These are phyloP conservation scores for Dentipellis fragilis DNA, from an alignment of 768 basidiomycete species.

Conservation along the genomic window DNA sequence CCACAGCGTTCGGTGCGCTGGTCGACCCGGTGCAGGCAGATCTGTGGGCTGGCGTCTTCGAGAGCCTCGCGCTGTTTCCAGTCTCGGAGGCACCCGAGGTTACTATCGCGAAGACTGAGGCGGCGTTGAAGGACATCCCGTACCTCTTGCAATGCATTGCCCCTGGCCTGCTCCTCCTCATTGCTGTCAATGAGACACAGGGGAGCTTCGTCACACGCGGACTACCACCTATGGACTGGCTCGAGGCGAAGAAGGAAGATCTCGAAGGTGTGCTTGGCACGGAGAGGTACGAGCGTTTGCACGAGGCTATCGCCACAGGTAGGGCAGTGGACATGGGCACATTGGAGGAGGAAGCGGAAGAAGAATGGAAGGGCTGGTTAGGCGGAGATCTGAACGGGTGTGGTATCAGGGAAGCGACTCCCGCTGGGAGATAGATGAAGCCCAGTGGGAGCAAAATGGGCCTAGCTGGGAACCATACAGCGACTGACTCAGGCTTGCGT, in stretches of 20 bases:
- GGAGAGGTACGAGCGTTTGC: neutral
- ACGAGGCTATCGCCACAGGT: neutral
- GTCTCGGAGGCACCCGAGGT: neutral
- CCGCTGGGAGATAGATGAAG: too few species aligned
- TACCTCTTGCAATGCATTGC: neutral
- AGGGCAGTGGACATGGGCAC: neutral
- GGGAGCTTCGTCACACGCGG: neutral
- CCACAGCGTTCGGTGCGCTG: neutral
- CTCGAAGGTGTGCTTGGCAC: neutral
- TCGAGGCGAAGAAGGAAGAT: neutral
- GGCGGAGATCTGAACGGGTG: too few species aligned
- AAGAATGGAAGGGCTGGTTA: neutral
- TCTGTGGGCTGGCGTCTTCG: neutral
- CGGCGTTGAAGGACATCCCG: neutral
- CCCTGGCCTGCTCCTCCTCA: neutral
- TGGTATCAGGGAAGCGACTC: too few species aligned
- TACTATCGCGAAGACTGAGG: neutral
- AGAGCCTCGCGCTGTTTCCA: neutral
- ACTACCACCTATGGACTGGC: neutral
- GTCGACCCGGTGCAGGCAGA: neutral
- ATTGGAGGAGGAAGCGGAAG: neutral
- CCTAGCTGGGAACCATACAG: too few species aligned
- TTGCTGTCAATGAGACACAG: neutral
- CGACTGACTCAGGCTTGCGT: too few species aligned
- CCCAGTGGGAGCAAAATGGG: too few species aligned